phyloP scores from a whole-genome alignment of 768 basidiomycete species.

The Porphyrellus cyaneotinctus region DNA sequence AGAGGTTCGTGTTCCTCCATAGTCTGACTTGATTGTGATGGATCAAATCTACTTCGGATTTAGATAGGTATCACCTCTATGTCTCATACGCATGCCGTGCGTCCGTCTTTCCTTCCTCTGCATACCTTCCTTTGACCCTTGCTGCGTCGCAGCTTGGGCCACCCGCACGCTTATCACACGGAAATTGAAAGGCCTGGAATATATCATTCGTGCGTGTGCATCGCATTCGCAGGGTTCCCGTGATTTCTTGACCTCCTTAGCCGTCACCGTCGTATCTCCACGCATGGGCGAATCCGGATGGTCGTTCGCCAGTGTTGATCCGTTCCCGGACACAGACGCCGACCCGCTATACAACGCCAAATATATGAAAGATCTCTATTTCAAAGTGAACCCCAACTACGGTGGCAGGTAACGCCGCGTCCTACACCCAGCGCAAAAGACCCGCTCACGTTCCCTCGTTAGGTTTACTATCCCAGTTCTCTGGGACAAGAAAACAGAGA shows the following conservation, averaged over 20 bases:
- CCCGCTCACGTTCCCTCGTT: not conserved
- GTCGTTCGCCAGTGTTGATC: conserved; percentile 73
- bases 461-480: conserved; percentile 87
- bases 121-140: not conserved
- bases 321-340: conserved; percentile 66
- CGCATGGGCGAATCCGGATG: conserved; percentile 81
- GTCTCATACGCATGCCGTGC: conserved; percentile 83
- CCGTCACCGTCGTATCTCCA: conserved; percentile 79
- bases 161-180: conserved; percentile 85
- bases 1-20: conserved; percentile 46
- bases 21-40: too few relatives aligned
- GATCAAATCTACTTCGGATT: not conserved
- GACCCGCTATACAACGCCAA: conserved; percentile 69
- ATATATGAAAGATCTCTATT: conserved; percentile 83
- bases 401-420: conserved; percentile 50
- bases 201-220: conserved; percentile 62
- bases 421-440: not conserved
- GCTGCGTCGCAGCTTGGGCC: conserved; percentile 74
- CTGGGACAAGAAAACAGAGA: conserved; percentile 86
- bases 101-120: conserved; percentile 15
- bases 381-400: conserved; percentile 70
- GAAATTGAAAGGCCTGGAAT: conserved; percentile 88
- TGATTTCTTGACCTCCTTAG: conserved; percentile 33
- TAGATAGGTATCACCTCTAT: conserved; percentile 89
- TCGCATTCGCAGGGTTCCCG: not conserved